Evolutionary conservation across 164 flowering plant genomes (phyloP), one percentile per base, ranked within the genome.

Genomic region (Nymphaea thermarum): DNA sequence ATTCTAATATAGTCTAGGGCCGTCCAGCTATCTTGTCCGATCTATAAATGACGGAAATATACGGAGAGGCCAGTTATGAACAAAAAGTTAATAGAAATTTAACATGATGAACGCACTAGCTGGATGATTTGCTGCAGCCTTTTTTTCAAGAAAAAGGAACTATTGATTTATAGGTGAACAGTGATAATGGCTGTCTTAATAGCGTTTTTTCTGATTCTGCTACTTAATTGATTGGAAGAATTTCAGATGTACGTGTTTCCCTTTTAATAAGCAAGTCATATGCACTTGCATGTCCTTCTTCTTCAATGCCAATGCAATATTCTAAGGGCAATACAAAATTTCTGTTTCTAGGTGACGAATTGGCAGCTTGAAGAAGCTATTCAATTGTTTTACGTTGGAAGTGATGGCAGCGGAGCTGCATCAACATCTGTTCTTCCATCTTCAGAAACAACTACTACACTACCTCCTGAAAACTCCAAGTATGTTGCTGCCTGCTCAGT

Each of bases 291-390:
- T 60, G 8, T 18, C 4, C 4, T 66, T 15, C 3, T 68, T 42
- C 66, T 53, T 65, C 47, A 61, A 8, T 65, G 63, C 44, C 72
- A 64, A 10, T 64, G 11, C 4, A 43, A 59, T 55, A 41, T 59
- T 63, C 42, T 63, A 66, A 44, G 18, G 64, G 60, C 18, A 62
- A 6, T 6, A 62, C 36, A 25, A 25, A 25, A 6, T 3, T 74
- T 71, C 63, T 42, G 59, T 47, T 72, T 62, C 51, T 79, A 94
- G 99, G 98, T 97, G 7, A 87, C 99, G 44, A 81, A 90, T 66
- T 94, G 99, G 99, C 81, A 85, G 73, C 92, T 94, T 74, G 99
- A 90, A 65, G 99, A 91, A 69, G 99, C 99, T 60, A 82, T 94
- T 76, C 98, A 88, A 73, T 81, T 94, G 65, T 94, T 86, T 65